phyloP scores from a whole-genome alignment of 2,329 filamentous ascomycete species.

The Sporothrix sp. region DNA sequence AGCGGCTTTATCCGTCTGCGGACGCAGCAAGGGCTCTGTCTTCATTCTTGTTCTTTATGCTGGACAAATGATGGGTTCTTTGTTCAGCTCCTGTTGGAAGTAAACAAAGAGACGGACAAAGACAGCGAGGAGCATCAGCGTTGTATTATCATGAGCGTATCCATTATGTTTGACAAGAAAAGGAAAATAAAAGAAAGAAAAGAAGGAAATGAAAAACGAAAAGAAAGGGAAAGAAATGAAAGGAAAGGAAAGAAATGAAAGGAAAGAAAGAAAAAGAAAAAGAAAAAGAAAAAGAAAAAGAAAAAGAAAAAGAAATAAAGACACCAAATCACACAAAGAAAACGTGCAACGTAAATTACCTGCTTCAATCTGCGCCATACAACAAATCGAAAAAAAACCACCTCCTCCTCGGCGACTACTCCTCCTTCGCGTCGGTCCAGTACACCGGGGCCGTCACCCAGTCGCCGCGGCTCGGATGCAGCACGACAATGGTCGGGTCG shows the following conservation, averaged over 20 bases:
- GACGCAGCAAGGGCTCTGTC: too few relatives aligned
- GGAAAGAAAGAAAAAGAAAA: background rate
- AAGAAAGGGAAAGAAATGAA: background rate
- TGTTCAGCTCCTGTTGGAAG: too few relatives aligned
- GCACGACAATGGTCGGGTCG: slow-evolving; percentile 17
- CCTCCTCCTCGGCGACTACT: background rate
- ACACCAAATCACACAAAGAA: background rate
- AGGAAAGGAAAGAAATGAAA: background rate
- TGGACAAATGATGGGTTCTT: too few relatives aligned
- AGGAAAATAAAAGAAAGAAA: background rate
- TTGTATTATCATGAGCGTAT: background rate
- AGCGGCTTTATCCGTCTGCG: too few relatives aligned
- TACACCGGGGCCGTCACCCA: slow-evolving; percentile 18
- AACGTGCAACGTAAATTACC: too few relatives aligned
- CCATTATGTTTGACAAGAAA: background rate
- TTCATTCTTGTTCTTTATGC: too few relatives aligned
- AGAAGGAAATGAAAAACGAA: too few relatives aligned
- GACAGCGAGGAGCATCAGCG: too few relatives aligned
- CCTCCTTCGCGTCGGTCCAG: background rate
- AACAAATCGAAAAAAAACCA: background rate
- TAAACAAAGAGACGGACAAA: too few relatives aligned
- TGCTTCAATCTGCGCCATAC: too few relatives aligned
- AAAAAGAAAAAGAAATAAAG: background rate
- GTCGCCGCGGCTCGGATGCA: slow-evolving; percentile 19
- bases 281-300: background rate